Evolutionary conservation across 441 rosid species (phyloP).

Genomic region (Pelargonium fulgidum): DNA sequence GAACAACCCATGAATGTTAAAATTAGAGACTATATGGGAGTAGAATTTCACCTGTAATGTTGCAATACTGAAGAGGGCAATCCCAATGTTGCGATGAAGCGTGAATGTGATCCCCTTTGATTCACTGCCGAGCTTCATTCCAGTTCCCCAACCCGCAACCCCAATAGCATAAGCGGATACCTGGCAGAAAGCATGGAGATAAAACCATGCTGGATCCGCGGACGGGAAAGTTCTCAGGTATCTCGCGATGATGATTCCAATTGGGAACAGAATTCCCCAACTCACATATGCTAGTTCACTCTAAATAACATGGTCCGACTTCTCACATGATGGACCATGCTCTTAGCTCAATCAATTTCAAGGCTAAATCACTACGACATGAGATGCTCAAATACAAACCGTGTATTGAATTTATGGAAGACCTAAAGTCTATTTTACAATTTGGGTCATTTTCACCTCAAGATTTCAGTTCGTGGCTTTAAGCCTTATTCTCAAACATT

Average conservation of each 20-base stretch:
- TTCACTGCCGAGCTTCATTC: constrained; percentile 54
- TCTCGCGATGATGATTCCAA: constrained; percentile 49
- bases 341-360: no score
- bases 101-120: constrained; percentile 29
- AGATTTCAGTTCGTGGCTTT: no score
- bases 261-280: constrained; percentile 58
- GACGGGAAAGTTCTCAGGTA: constrained; percentile 43
- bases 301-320: no score
- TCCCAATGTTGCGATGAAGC: constrained; percentile 44
- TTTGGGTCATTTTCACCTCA: no score
- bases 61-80: constrained; percentile 42
- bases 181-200: constrained; percentile 48
- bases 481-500: no score
- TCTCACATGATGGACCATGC: no score
- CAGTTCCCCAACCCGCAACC: constrained; percentile 65
- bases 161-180: constrained; percentile 47
- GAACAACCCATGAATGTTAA: neutral
- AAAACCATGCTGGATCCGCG: constrained; percentile 63
- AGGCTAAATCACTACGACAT: no score
- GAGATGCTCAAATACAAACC: no score
- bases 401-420: no score
- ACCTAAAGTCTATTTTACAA: no score
- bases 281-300: constrained; percentile 29
- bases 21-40: neutral
- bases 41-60: constrained; percentile 43